Conservation (phyloP, 2,329 filamentous ascomycete genomes). For the Cladosporium sp. region DNA sequence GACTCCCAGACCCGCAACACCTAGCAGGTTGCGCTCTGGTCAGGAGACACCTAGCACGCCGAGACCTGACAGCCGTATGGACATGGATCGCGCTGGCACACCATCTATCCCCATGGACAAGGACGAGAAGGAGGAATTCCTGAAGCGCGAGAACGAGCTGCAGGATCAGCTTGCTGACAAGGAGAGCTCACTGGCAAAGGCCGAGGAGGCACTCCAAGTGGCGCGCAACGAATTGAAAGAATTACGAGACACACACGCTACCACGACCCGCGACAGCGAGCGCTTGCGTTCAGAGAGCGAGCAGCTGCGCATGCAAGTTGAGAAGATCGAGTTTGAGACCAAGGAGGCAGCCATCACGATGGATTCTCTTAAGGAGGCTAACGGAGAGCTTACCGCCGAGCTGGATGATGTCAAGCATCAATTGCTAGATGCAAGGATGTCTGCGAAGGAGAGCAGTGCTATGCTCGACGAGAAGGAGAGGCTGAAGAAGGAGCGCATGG, state of each 20-base stretch:
- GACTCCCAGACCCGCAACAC: conserved; percentile 54
- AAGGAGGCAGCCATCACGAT: conserved; percentile 97
- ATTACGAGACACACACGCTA: conserved; percentile 80
- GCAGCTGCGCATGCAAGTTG: conserved; percentile 92
- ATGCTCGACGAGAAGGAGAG: conserved; percentile 95
- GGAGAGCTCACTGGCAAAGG: conserved; percentile 73
- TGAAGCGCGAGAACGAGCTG: conserved; percentile 91
- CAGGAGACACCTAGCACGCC: conserved; percentile 46
- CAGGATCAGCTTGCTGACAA: conserved; percentile 95
- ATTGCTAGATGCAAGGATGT: conserved; percentile 93
- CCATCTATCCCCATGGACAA: conserved; percentile 87
- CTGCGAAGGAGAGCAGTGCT: conserved; percentile 84
- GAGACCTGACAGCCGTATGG: conserved; percentile 61
- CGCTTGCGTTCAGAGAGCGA: conserved; percentile 80
- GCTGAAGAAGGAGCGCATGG: conserved; percentile 99
- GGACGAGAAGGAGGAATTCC: conserved; percentile 93
- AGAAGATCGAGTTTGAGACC: conserved; percentile 91
- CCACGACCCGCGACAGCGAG: conserved; percentile 86
- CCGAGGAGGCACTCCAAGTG: conserved; percentile 76
- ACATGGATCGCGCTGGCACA: conserved; percentile 75
- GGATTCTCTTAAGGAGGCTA: conserved; percentile 95
- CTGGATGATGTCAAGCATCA: conserved; percentile 95
- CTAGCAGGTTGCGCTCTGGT: conserved; percentile 49
- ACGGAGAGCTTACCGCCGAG: conserved; percentile 84
- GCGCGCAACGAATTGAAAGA: conserved; percentile 80